phyloP scores from a whole-genome alignment of 768 basidiomycete species.

The Suillus subluteus region DNA sequence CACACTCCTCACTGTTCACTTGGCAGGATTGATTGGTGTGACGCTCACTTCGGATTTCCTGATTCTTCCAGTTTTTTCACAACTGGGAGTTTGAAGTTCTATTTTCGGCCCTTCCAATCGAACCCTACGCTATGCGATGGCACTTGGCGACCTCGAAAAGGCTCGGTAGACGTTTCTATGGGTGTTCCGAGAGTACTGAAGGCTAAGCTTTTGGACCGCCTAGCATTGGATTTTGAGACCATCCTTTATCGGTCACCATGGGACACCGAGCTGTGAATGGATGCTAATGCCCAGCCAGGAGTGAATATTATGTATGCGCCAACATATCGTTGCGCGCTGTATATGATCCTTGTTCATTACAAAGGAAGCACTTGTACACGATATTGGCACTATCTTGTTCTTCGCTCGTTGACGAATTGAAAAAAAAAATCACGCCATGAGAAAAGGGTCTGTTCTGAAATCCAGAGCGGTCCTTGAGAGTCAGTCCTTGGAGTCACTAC shows the following conservation, averaged over 20 bases:
- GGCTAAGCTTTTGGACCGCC: conserved; percentile 23
- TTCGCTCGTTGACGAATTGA: no score
- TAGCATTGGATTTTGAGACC: conserved; percentile 17
- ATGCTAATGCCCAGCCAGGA: background rate
- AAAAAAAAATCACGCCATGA: no score
- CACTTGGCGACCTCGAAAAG: conserved; percentile 19
- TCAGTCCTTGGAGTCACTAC: no score
- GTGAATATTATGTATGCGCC: background rate
- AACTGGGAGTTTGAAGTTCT: conserved; percentile 19
- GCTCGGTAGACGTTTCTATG: conserved; percentile 27
- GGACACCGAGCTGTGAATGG: background rate
- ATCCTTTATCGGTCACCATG: conserved; percentile 8
- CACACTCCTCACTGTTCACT: background rate
- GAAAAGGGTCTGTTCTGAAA: no score
- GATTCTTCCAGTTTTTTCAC: conserved; percentile 24
- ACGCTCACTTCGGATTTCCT: conserved; percentile 25
- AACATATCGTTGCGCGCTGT: background rate
- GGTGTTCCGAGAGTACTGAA: conserved; percentile 24
- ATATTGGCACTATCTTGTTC: no score
- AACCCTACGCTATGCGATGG: conserved; percentile 25
- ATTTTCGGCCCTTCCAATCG: conserved; percentile 28
- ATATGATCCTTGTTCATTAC: background rate
- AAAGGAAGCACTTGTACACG: no score
- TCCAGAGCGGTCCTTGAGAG: no score
- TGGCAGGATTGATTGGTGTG: conserved; percentile 27